These are phyloP conservation scores for Stagonosporopsis vannaccii DNA, from an alignment of 2,329 filamentous ascomycete genomes.

Conservation along the genomic window DNA sequence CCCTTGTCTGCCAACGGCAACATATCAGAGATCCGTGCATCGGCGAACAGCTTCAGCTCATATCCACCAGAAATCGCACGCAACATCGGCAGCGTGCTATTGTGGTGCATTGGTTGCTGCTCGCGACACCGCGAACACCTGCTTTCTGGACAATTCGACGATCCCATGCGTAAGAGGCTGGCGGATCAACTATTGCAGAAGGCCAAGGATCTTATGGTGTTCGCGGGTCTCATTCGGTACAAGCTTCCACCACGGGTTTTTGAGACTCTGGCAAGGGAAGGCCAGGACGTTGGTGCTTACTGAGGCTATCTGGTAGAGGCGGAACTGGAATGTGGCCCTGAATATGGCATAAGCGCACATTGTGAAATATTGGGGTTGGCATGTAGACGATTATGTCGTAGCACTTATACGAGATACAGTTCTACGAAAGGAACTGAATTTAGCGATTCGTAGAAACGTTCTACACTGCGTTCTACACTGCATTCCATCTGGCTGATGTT, in stretches of 20 bases:
- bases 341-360: not conserved
- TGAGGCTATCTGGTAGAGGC: constrained; percentile 17
- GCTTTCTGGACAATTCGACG: constrained; percentile 74
- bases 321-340: constrained; percentile 7
- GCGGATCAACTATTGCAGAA: constrained; percentile 77
- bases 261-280: constrained; percentile 84
- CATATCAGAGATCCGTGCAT: constrained; percentile 77
- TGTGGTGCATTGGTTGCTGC: constrained; percentile 93
- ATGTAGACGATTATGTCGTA: constrained; percentile 7
- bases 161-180: constrained; percentile 60
- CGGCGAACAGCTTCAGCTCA: constrained; percentile 80
- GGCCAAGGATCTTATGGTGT: constrained; percentile 90
- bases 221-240: constrained; percentile 91
- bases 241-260: constrained; percentile 86
- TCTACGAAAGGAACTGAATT: not conserved
- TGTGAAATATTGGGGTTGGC: not conserved
- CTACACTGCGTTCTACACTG: not conserved
- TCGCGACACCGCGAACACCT: constrained; percentile 74
- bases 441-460: not conserved
- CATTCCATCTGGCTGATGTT: not conserved
- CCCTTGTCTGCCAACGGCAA: constrained; percentile 79
- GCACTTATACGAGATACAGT: not conserved
- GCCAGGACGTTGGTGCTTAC: constrained; percentile 50
- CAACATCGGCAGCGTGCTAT: constrained; percentile 87
- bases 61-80: constrained; percentile 82